A percentile compares a stretch with the other conserved stretches of the same genome.
These are phyloP conservation scores for Ustilago curta DNA, from an alignment of 1,284 basidiomycete species.

Conservation along the genomic window DNA sequence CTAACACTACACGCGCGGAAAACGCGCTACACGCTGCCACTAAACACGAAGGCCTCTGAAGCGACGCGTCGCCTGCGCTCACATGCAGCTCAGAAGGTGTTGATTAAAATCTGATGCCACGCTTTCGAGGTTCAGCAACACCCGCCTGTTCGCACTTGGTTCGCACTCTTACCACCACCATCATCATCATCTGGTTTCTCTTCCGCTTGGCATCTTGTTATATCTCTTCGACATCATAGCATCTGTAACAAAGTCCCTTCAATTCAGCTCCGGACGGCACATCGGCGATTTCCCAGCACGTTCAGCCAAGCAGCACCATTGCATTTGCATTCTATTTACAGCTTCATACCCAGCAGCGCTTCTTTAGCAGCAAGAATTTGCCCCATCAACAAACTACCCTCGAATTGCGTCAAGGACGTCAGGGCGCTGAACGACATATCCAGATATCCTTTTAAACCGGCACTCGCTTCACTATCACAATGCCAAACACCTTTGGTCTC, in stretches of 20 bases:
- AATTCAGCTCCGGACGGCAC: not conserved
- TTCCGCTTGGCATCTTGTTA: not conserved
- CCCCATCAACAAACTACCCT: not conserved
- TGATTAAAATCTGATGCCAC: too few relatives aligned
- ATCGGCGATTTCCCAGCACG: not conserved
- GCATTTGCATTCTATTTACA: conserved; percentile 10
- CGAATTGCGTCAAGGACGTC: not conserved
- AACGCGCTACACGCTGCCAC: too few relatives aligned
- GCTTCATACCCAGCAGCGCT: conserved; percentile 4
- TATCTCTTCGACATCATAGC: not conserved
- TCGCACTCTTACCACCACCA: not conserved
- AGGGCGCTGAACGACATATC: not conserved
- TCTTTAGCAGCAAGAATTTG: not conserved
- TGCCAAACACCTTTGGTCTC: conserved; percentile 50
- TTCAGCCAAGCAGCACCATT: not conserved
- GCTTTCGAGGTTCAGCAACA: too few relatives aligned
- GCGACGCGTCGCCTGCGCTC: too few relatives aligned
- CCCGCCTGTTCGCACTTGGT: too few relatives aligned
- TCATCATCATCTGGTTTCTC: conserved; percentile 2
- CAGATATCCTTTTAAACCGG: not conserved
- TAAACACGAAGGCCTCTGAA: too few relatives aligned
- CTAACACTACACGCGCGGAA: too few relatives aligned
- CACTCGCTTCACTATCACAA: conserved; percentile 10
- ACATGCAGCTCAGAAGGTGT: too few relatives aligned
- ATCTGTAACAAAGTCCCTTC: conserved; percentile 1